These are phyloP conservation scores for Globisporangium rhizosaccharum DNA, from an alignment of 352 stramenopile genomes.

Conservation along the genomic window DNA sequence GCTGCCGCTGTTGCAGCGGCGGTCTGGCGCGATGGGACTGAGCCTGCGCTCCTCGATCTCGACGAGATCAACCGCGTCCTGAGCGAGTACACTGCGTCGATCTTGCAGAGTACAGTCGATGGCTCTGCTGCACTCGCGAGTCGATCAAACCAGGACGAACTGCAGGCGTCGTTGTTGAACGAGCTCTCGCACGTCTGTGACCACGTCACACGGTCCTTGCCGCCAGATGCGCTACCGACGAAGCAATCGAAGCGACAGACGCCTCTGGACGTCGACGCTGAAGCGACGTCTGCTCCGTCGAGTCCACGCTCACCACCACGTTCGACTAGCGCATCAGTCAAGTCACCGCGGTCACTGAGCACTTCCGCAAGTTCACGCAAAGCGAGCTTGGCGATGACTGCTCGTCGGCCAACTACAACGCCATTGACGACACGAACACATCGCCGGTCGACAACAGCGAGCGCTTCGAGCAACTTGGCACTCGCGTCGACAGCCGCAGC, in stretches of 20 bases:
- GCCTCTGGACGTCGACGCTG: background rate
- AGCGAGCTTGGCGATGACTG: background rate
- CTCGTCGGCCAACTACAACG: background rate
- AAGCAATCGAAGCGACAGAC: background rate
- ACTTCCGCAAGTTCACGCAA: background rate
- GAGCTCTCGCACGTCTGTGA: constrained; percentile 33
- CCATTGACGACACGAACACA: background rate
- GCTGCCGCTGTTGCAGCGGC: background rate
- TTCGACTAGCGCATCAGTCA: background rate
- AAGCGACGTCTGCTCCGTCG: background rate
- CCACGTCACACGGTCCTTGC: constrained; percentile 20
- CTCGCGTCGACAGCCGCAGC: background rate
- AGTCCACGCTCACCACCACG: background rate
- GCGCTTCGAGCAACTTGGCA: background rate
- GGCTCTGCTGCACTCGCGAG: background rate
- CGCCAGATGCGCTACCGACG: constrained; percentile 7
- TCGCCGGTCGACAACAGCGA: constrained; percentile 3
- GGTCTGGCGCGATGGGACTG: background rate
- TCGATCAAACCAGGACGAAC: constrained; percentile 16
- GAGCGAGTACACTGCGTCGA: constrained; percentile 21
- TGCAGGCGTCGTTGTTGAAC: constrained; percentile 21
- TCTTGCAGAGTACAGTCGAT: constrained; percentile 9
- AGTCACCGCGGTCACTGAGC: background rate
- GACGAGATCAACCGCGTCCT: constrained; percentile 20
- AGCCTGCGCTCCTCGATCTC: constrained; percentile 7